Evolutionary conservation across 2,329 filamentous ascomycete species (phyloP), one percentile per base, ranked within the genome.

Genomic region (Pyrenophora teres): DNA sequence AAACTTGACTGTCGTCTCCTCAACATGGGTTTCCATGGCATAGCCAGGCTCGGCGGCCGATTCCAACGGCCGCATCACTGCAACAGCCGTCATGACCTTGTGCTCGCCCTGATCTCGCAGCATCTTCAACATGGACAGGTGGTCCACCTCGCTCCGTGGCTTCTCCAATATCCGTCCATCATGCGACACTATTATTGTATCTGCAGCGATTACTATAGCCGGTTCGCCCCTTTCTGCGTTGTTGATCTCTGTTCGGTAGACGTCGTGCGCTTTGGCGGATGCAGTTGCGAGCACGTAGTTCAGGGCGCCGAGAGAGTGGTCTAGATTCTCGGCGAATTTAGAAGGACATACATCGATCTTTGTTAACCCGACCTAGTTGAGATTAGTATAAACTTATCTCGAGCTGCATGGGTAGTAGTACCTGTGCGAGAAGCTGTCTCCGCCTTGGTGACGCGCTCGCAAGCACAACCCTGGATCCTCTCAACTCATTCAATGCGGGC

Each of bases 281-380:
- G 93, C 93, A 2, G 94, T 99, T 50, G 87, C 85, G 12, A 92
- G 81, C 16, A 97, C 94, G 77, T 99, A 99, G 77, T 96, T 92
- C 72, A 90, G 89, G 1, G 94, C 90, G 0, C 87, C 85, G 52
- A 93, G 83, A 2, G 96, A 95, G 74, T 97, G 96, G 65, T 90
- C 83, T 47, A 96, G 83, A 77, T 97, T 83, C 77, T 99, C 94
- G 45, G 90, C 87, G 59, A 90, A 87, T 46, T 83, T 86, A 36
- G 91, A 96, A 13, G 94, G 91, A 54, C 87, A 82, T 67, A 97
- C 84, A 75, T 97, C 92, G 68, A 97, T 76, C 68, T 92, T 87
- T 2, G 80, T 83, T 9, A 97, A 83, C 60, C 92, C 92, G 54
- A 97, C 82, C 83, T 92, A 72, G 3, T 13, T 15, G 21, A n/a